Percentiles rank a stretch among this genome's conserved stretches.
These are phyloP conservation scores for Neurospora sp. DNA, from an alignment of 495 filamentous ascomycete genomes.

Conservation along the genomic window DNA sequence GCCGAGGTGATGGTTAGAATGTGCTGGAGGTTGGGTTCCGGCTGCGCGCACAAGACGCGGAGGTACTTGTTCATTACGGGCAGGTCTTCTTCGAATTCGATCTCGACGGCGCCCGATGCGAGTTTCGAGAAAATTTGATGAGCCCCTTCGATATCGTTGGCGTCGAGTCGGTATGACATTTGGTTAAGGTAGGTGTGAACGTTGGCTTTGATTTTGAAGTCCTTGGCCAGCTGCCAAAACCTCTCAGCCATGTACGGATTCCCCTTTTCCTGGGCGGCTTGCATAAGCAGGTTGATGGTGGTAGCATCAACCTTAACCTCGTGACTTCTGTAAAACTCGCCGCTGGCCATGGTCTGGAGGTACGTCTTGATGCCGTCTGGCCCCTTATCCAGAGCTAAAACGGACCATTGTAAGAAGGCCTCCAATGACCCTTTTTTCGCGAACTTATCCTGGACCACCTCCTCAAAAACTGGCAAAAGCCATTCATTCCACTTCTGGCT, in stretches of 20 bases:
- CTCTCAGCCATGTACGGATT: constrained; percentile 64
- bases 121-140: constrained; percentile 52
- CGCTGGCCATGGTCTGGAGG: constrained; percentile 46
- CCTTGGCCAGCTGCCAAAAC: constrained; percentile 53
- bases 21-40: constrained; percentile 45
- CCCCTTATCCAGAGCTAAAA: constrained; percentile 52
- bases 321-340: constrained; percentile 8
- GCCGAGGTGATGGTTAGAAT: constrained; percentile 67
- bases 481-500: constrained; percentile 38
- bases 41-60: constrained; percentile 52
- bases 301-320: constrained; percentile 48
- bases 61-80: constrained; percentile 66
- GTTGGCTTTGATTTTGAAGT: constrained; percentile 53
- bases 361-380: constrained; percentile 61
- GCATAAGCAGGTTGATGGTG: constrained; percentile 68
- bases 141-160: constrained; percentile 58
- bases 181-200: constrained; percentile 59
- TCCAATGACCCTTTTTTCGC: constrained; percentile 51
- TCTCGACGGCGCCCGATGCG: constrained; percentile 33
- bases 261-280: constrained; percentile 55
- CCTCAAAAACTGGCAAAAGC: constrained; percentile 52
- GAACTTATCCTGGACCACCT: constrained; percentile 35
- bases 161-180: constrained; percentile 62
- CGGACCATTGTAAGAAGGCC: constrained; percentile 65
- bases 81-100: constrained; percentile 45